These are phyloP conservation scores for Trametes meyenii DNA, from an alignment of 768 basidiomycete species.

Conservation along the genomic window DNA sequence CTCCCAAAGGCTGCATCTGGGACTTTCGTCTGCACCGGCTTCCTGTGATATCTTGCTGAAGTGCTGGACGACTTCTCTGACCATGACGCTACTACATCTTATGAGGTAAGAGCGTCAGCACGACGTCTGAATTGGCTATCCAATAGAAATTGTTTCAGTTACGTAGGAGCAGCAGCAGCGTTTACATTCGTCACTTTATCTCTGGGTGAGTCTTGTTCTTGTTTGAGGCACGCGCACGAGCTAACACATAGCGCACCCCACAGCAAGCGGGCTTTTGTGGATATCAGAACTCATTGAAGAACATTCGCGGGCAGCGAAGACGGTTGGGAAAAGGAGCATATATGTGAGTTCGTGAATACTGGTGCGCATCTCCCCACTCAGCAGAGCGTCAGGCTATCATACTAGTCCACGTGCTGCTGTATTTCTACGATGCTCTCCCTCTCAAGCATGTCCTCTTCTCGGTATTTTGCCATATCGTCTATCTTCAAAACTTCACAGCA, in stretches of 20 bases:
- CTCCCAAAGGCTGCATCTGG: not conserved
- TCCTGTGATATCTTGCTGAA: not conserved
- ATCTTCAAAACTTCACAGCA: slow-evolving; percentile 88
- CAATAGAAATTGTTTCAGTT: slow-evolving; percentile 45
- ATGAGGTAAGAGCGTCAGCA: slow-evolving; percentile 18
- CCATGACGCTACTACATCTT: slow-evolving; percentile 24
- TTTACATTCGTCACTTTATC: slow-evolving; percentile 93
- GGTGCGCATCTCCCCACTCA: not conserved
- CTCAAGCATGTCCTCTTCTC: slow-evolving; percentile 76
- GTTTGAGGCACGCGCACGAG: not conserved
- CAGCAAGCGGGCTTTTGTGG: slow-evolving; percentile 93
- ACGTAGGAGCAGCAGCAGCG: slow-evolving; percentile 72
- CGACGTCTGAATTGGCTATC: not conserved
- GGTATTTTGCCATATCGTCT: slow-evolving; percentile 81
- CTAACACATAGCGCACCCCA: not conserved
- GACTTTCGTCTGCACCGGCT: not conserved
- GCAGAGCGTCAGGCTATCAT: slow-evolving; percentile 66
- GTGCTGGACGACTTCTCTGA: slow-evolving; percentile 11
- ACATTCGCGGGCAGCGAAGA: slow-evolving; percentile 81
- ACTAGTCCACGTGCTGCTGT: slow-evolving; percentile 72
- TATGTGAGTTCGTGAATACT: slow-evolving; percentile 60
- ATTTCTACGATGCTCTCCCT: slow-evolving; percentile 82
- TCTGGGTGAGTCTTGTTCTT: slow-evolving; percentile 58
- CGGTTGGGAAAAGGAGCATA: slow-evolving; percentile 80
- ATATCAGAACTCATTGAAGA: slow-evolving; percentile 96